Evolutionary conservation across 306 rosid species (phyloP), one percentile per base, ranked within the genome.

Genomic region (Castanea crenata): DNA sequence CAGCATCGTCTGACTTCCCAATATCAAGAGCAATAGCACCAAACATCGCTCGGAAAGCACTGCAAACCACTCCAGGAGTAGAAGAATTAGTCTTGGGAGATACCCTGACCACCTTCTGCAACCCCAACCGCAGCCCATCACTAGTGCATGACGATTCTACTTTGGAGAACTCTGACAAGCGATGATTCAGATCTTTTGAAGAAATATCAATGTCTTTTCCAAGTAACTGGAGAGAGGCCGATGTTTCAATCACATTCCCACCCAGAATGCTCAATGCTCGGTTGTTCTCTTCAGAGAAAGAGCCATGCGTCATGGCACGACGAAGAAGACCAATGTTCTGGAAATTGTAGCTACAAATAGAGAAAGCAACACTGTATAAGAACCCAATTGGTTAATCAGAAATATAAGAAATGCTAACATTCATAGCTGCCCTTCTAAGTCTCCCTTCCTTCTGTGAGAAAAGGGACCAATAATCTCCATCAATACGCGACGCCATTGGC

Each of bases 271-370:
- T 79, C 81, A 91, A 73, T 1, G 93, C 98, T 76, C 67, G 88
- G 86, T 88, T 91, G 89, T 91, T 93, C 75, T 93, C 97, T 74
- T 87, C 88, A 0, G 97, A 93, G 90, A 89, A 93, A 3, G 97
- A 93, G 58, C 92, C 83, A 51, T 93, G 98, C 1, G 96, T 93
- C 93, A 93, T 81, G 4, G 98, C 96, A 4, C 96, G 92, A 54
- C 93, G 89, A 13, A 93, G 98, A 68, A 91, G 86, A 49, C 62
- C 44, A 16, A 63, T 27, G 69, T 58, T 84, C 80, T 78, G 69
- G 85, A 91, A 93, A n/a, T 57, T 80, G 79, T 88, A 87, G 29
- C 96, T 91, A 83, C 61, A 69, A 19, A 62, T 1, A 34, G n/a
- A 13, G 10, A 61, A 65, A 74, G 27, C n/a, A 59, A 69, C 49